phyloP scores from a whole-genome alignment of 192 early-diverging fungal genomes.

The Thamnidium elegans region DNA sequence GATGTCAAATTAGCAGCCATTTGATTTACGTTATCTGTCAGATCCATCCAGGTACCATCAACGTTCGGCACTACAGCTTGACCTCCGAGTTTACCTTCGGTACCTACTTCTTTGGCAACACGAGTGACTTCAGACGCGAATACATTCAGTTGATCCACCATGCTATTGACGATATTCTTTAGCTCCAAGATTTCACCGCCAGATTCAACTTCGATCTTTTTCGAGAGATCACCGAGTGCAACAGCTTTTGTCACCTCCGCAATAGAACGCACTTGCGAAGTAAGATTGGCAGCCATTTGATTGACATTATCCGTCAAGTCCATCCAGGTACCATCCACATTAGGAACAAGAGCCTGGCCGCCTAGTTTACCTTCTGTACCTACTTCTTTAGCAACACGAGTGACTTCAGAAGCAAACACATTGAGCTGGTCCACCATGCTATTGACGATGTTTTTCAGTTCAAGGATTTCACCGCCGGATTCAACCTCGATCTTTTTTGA shows the following conservation, averaged over 20 bases:
- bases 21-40: constrained; percentile 52
- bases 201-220: constrained; percentile 51
- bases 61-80: constrained; percentile 52
- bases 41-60: constrained; percentile 45
- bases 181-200: constrained; percentile 60
- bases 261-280: constrained; percentile 59
- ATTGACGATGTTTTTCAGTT: constrained; percentile 57
- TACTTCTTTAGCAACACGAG: constrained; percentile 55
- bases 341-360: constrained; percentile 50
- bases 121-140: constrained; percentile 68
- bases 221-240: constrained; percentile 49
- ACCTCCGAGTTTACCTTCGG: constrained; percentile 64
- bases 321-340: constrained; percentile 59
- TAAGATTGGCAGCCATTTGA: constrained; percentile 60
- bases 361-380: constrained; percentile 63
- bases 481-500: constrained; percentile 50
- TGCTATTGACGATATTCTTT: constrained; percentile 65
- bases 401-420: constrained; percentile 55
- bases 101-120: constrained; percentile 72
- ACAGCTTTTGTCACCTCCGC: constrained; percentile 54
- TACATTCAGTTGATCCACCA: constrained; percentile 47
- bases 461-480: constrained; percentile 52
- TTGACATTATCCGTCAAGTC: constrained; percentile 62
- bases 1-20: constrained; percentile 54
- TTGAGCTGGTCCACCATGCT: constrained; percentile 56